Percentiles rank a stretch among this genome's conserved stretches.
Conservation (phyloP, 306 rosid species). For the Cucurbita maxima region DNA sequence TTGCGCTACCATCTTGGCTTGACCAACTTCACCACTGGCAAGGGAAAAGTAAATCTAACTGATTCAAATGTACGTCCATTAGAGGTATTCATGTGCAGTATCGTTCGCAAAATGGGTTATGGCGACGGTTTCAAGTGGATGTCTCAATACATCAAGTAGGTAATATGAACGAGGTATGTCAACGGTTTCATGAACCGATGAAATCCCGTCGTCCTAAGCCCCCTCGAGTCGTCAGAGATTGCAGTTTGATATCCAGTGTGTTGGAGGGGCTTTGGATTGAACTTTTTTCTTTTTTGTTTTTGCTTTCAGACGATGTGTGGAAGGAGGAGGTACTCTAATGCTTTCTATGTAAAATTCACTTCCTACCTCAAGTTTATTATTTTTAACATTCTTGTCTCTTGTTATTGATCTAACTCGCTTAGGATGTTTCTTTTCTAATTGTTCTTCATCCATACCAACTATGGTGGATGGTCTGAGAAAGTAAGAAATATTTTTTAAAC, state of each 20-base stretch:
- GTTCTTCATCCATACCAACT: background rate
- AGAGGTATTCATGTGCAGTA: constrained; percentile 34
- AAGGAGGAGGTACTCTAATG: background rate
- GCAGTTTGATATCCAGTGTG: constrained; percentile 1
- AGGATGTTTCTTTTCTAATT: background rate
- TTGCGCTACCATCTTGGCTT: constrained; percentile 22
- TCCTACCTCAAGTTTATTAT: background rate
- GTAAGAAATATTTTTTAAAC: background rate
- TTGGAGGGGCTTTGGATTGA: background rate
- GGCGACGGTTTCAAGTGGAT: constrained; percentile 35
- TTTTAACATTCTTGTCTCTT: constrained; percentile 1
- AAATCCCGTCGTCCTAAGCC: background rate
- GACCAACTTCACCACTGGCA: constrained; percentile 28
- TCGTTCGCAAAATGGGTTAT: constrained; percentile 30
- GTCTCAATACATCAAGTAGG: constrained; percentile 26
- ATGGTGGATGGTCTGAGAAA: background rate
- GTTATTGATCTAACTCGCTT: background rate
- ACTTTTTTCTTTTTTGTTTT: background rate
- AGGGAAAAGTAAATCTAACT: constrained; percentile 21
- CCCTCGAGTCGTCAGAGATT: background rate
- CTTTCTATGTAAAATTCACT: background rate
- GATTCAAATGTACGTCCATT: constrained; percentile 24
- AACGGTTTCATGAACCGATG: background rate
- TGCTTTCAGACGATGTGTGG: constrained; percentile 8
- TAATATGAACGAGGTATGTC: background rate